Conservation (phyloP, 2,329 filamentous ascomycete species). For the Talaromyces amestolkiae region DNA sequence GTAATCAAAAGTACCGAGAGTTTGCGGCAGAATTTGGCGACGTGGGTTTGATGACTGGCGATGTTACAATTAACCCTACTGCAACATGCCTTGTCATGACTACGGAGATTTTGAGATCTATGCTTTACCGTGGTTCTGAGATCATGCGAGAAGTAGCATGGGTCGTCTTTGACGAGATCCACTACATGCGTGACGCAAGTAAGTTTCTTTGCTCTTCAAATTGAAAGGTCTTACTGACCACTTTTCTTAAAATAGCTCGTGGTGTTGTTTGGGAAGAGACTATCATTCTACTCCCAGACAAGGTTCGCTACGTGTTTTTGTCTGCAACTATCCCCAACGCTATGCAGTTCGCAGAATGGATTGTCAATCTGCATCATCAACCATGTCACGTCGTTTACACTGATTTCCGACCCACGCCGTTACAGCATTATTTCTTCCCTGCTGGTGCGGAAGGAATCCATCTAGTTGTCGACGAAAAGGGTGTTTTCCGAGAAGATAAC, state of each 20-base stretch:
- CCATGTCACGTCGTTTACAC: conserved; percentile 99
- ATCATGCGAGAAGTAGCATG: conserved; percentile 99
- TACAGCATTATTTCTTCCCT: conserved; percentile 98
- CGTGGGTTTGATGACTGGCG: conserved; percentile 96
- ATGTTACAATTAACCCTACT: conserved; percentile 98
- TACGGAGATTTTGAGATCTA: conserved; percentile 96
- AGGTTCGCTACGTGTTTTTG: conserved; percentile 97
- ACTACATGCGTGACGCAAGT: conserved; percentile 92
- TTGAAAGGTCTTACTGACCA: conserved; percentile 22
- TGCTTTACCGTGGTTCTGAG: conserved; percentile 96
- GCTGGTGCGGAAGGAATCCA: conserved; percentile 89
- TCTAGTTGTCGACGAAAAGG: conserved; percentile 94
- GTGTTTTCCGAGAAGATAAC: conserved; percentile 92
- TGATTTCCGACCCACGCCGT: conserved; percentile 91
- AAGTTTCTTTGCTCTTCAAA: conserved; percentile 20
- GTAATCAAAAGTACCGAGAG: conserved; percentile 97
- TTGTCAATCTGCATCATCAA: conserved; percentile 94
- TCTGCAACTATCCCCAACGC: conserved; percentile 98
- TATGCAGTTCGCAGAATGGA: conserved; percentile 99
- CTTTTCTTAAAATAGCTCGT: conserved; percentile 50
- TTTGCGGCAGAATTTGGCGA: conserved; percentile 95
- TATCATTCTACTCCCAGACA: conserved; percentile 95
- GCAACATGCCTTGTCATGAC: conserved; percentile 99
- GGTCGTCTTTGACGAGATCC: conserved; percentile 98
- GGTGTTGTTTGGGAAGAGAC: conserved; percentile 99